Evolutionary conservation across 495 filamentous ascomycete species (phyloP), one percentile per base, ranked within the genome.

Genomic region (Penicillium turbatum): DNA sequence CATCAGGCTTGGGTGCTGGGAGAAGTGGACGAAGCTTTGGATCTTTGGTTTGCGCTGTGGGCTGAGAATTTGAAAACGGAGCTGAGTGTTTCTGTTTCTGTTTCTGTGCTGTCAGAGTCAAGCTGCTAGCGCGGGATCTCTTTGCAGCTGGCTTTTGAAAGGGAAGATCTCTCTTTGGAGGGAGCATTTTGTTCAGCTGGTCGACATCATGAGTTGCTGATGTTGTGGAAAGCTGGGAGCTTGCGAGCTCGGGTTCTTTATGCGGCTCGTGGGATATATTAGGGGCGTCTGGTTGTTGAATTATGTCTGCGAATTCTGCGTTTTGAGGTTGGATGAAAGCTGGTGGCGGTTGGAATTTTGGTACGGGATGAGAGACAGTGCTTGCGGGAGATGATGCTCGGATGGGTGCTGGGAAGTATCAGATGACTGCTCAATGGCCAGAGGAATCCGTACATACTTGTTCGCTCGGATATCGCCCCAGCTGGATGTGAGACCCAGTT

Each of bases 91-190:
- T 4, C 27, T 27, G 10, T 19, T 16, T 4, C 3, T 21, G 6
- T 5, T n/a, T 26, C 3, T 24, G 37, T 2, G 27, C 26, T 26
- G 26, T 6, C 34, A 1, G 39, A 5, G 49, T 19, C 19, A 17
- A 6, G 13, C 19, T 51, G 30, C 12, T 30, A 29, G 38, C n/a
- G 5, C 13, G 19, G 52, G 1, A 54, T 9, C 41, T 55, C 58
- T 42, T 72, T 68, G 21, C 46, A 15, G 24, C 47, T 62, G 24
- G 56, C 34, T 64, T 70, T 15, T 61, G 36, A 47, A 78, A 79
- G 4, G 77, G 77, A 1, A 80, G 64, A 10, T 68, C 64, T 37
- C 76, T 55, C 48, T 66, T 75, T n/a, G 77, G 77, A 16, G 77
- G 77, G 7, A 78, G 59, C 53, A 71, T 64, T 30, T 72, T 63